A percentile compares a stretch with the other conserved stretches of the same genome.
These are phyloP conservation scores for Hyphodiscus sp. DNA, from an alignment of 2,329 filamentous ascomycete species.

Conservation along the genomic window DNA sequence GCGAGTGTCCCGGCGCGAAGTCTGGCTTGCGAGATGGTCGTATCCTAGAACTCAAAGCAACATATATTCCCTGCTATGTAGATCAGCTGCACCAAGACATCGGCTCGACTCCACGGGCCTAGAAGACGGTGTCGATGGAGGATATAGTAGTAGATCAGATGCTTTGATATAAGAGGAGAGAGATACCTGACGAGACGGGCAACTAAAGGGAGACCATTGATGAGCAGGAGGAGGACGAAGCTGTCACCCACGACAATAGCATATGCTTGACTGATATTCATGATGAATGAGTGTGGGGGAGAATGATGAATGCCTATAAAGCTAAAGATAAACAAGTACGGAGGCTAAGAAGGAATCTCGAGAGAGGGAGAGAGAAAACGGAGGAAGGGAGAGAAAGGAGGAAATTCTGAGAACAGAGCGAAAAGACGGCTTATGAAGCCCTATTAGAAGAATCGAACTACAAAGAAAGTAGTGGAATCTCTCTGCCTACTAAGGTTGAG, in stretches of 20 bases:
- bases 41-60: slow-evolving; percentile 6
- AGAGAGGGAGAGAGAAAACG: too few relatives aligned
- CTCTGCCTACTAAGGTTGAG: too few relatives aligned
- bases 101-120: slow-evolving; percentile 18
- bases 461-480: too few relatives aligned
- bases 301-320: neutral
- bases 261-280: slow-evolving; percentile 22
- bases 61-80: slow-evolving; percentile 12
- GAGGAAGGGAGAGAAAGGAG: too few relatives aligned
- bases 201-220: slow-evolving; percentile 11
- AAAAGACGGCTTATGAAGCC: too few relatives aligned
- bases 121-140: slow-evolving; percentile 7
- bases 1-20: slow-evolving; percentile 23
- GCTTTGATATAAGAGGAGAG: slow-evolving; percentile 13
- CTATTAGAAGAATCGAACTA: too few relatives aligned
- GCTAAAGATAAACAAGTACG: neutral
- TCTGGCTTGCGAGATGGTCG: slow-evolving; percentile 15
- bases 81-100: slow-evolving; percentile 9
- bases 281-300: slow-evolving; percentile 2
- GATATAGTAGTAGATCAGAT: slow-evolving; percentile 23
- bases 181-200: slow-evolving; percentile 8
- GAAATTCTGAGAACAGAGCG: too few relatives aligned
- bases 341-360: too few relatives aligned
- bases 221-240: slow-evolving; percentile 18
- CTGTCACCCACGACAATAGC: slow-evolving; percentile 20